Base-by-base conservation (phyloP, 73 alveolate genomes). In the Tetrahymena borealis region DNA sequence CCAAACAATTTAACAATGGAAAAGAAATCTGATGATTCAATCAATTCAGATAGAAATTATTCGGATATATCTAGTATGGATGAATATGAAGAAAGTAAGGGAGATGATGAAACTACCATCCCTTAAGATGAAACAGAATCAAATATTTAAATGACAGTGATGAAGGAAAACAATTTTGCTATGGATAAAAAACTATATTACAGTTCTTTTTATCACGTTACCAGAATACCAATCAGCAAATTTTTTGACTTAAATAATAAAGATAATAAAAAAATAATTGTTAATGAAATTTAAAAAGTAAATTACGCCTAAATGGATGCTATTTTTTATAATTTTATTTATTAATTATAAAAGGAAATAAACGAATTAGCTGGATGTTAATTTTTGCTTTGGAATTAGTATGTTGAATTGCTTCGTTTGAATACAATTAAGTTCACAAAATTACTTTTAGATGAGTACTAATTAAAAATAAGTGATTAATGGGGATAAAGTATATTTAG, bases 401-500 rank as follows among this genome's bases (percentile, higher is more conserved):
- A 60, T 60, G 85, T 60, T 1, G 85, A 60, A 60, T 60, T 60
- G 37, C 85, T 60, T n/a, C 85, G 85, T 60, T 60, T 60, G 31
- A 60, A 60, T 60, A 60, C 85, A 60, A 60, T 60, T 60, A 60
- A 60, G 38, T 60, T 60, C 28, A 60, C 85, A 4, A 60, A 60
- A 15, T 28, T 60, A n/a, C 85, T 60, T 6, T 35, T 60, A 24
- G 85, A 60, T 60, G 92, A 95, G 39, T 95, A 91, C 38, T 40
- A 78, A 7, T 91, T 32, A 38, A 94, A 95, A 78, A 93, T 95
- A 92, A 94, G 91, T 33, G 97, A 95, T 38, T 90, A 96, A 85
- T 95, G 98, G 98, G 97, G 97, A 8, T 95, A 95, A 35, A 92
- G 97, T 60, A 94, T 96, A n/a, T 94, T 96, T 37, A 60, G 95